Base-by-base conservation (phyloP, 2,329 filamentous ascomycete genomes). In the Cladophialophora yegresii region DNA sequence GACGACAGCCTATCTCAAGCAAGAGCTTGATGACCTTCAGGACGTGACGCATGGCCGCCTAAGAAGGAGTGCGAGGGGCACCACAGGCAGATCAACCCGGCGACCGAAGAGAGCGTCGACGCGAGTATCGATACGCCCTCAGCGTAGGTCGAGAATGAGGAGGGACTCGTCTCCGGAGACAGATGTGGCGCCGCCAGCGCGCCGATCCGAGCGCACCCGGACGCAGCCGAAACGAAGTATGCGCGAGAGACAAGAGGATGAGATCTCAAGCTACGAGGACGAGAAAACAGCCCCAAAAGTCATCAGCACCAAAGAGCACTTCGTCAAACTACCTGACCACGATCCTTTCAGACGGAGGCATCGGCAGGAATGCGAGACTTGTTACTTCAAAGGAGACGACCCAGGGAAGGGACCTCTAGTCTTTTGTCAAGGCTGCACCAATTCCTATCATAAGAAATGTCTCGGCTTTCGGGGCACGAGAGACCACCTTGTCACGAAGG, bases 401-500 rank as follows among this genome's bases (percentile, higher is more conserved):
- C 75, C 78, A 0, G 83, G 81, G 63, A 89, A 87, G 73, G 92
- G 91, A 0, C 81, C 85, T 45, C 80, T 99, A 26, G 84, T 99
- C 36, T 88, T 89, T 73, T 99, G 95, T 71, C 96, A 99, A 77
- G 95, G 95, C 32, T 99, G 95, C 75, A 92, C 89, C 1, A 81
- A 88, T 54, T 84, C 90, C 0, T 96, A 92, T 70, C 95, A 99
- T 77, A 91, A 90, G 75, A 79, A 79, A 47, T 99, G 95, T 73
- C 82, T 99, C 30, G 92, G 93, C 0, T 81, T 83, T 55, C 86
- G 95, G 56, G 85, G 84, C 58, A 80, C 76, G 12, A 85, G 95
- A 65, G 92, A 96, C n/a, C 95, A 98, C 75, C 79, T 95, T 40
- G 91, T 91, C 9, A 98, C 92, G 26, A 99, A 98, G 75, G 77